Conservation (phyloP, 2,329 filamentous ascomycete species). For the Colletotrichum liriopes region DNA sequence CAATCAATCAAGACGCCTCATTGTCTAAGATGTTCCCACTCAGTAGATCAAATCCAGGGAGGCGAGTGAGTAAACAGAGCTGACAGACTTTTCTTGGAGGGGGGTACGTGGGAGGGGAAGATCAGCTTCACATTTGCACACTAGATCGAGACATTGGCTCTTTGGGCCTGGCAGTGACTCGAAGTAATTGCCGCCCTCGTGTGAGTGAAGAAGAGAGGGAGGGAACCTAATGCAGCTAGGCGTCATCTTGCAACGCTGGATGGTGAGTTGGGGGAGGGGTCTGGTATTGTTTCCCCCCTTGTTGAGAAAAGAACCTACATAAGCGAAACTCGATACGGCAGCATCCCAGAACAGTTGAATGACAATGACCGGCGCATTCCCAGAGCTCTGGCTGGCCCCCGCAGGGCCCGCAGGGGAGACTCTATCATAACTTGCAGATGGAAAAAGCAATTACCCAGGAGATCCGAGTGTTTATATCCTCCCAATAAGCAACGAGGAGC, state of each 20-base stretch:
- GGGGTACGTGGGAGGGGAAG: neutral
- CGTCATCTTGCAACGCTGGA: constrained; percentile 18
- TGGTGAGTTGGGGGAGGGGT: neutral
- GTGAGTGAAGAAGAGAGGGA: constrained; percentile 41
- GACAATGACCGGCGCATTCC: constrained; percentile 23
- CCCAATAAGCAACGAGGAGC: constrained; percentile 36
- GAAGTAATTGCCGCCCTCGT: constrained; percentile 32
- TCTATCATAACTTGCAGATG: constrained; percentile 20
- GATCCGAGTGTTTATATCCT: constrained; percentile 32
- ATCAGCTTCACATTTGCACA: constrained; percentile 15
- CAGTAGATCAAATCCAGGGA: constrained; percentile 41
- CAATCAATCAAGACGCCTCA: constrained; percentile 21
- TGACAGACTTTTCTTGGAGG: constrained; percentile 4
- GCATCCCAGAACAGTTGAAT: constrained; percentile 7
- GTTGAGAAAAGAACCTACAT: constrained; percentile 41
- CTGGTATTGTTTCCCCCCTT: constrained; percentile 30
- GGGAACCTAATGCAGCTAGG: constrained; percentile 14
- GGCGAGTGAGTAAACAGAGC: constrained; percentile 28
- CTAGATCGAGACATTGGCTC: constrained; percentile 34
- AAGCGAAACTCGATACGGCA: constrained; percentile 14
- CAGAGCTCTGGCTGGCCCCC: constrained; percentile 18
- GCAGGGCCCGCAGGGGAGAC: constrained; percentile 5
- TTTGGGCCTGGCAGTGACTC: constrained; percentile 7
- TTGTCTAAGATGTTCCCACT: constrained; percentile 36
- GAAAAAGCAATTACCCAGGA: constrained; percentile 38